A percentile compares a stretch with the other conserved stretches of the same genome.
Conservation (phyloP, 176 grass and related monocot species). For the barley (Hordeum vulgare) region MorexV3_pseudomolecules_assembly NC_058518.1:463714497-463714996, state of each 20-base stretch:
- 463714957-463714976: slow-evolving; percentile 64
- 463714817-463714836: too few relatives aligned
- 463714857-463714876: slow-evolving; percentile 85
- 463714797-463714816: too few relatives aligned
- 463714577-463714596: background rate
- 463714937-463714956: background rate
- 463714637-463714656: slow-evolving; percentile 53
- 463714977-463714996: slow-evolving; percentile 68
- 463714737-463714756: slow-evolving; percentile 63
- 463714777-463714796: too few relatives aligned
- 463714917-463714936: background rate
- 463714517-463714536: background rate
- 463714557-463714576: background rate
- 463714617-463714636: background rate
- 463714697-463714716: slow-evolving; percentile 48
- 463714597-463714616: background rate
- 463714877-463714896: slow-evolving; percentile 9
- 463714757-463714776: too few relatives aligned
- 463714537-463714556: background rate
- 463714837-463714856: slow-evolving; percentile 75
- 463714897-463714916: too few relatives aligned
- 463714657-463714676: slow-evolving; percentile 81
- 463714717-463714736: slow-evolving; percentile 53
- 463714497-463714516: background rate
- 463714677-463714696: slow-evolving; percentile 85